Base-by-base conservation (phyloP, 2,329 filamentous ascomycete species). In the Zymoseptoria crescenta region DNA sequence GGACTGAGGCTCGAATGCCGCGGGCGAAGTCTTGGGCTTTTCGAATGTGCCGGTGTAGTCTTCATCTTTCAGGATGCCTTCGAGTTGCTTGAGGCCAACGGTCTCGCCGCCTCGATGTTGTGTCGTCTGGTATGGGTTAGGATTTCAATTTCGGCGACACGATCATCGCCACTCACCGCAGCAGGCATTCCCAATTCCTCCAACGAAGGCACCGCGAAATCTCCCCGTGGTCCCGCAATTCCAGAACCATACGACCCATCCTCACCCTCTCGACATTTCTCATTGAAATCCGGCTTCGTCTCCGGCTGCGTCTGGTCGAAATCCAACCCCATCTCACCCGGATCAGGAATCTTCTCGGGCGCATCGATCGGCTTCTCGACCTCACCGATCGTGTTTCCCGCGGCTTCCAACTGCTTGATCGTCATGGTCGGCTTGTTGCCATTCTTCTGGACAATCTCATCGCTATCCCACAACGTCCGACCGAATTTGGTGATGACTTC, bases 21-120 rank as follows among this genome's bases (percentile, higher is more conserved):
- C 87, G 0, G 88, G 88, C 41, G 85, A 88, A 0, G 87, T 90
- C 59, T 85, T 84, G 1, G 88, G 88, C 70, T 92, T 92, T 68
- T 86, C 81, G 67, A 92, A 92, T 0, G 84, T 89, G 1, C 85
- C 87, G 0, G 84, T 85, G 69, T 89, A 91, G 56, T 83, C 78
- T 59, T 83, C 79, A 62, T 91, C 76, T 2, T 78, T 74, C 59
- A 88, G 79, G 30, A 89, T 82, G 3, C 79, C 74, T 8, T 81
- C 76, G 1, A 92, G 79, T 29, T 76, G 75, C 62, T 79, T 70
- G 3, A 91, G 74, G 0, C 87, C 87, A 1, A 81, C 67, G 1
- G 78, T 84, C 72, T 92, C 88, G n/a, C 88, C 88, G 28, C 88
- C 88, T 5, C 81, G 79, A 67, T 89, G 86, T 1, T 82, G 81